Evolutionary conservation across 805 yeast genomes (phyloP).

Genomic region (Hanseniaspora occidentalis): DNA sequence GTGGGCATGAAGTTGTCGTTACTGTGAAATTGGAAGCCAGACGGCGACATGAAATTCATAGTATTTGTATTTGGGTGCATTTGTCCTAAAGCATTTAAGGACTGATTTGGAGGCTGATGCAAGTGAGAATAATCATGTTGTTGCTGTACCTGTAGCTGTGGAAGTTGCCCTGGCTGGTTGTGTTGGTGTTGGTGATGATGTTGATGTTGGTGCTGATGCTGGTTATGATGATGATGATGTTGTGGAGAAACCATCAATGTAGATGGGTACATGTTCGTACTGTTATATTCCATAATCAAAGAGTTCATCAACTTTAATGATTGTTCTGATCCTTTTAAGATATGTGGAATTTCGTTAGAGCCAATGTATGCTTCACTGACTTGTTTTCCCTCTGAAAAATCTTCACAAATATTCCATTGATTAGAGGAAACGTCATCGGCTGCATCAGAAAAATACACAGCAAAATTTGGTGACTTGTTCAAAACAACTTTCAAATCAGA

Average conservation of each 20-base stretch:
- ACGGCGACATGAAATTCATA: constrained; percentile 1
- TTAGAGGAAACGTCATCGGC: constrained; percentile 36
- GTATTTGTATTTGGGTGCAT: neutral
- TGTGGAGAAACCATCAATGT: constrained; percentile 1
- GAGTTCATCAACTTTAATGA: constrained; percentile 42
- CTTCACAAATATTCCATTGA: constrained; percentile 75
- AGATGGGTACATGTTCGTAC: constrained; percentile 12
- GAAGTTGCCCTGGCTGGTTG: neutral
- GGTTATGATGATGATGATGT: constrained; percentile 1
- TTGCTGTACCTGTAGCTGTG: constrained; percentile 1
- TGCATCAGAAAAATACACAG: constrained; percentile 57
- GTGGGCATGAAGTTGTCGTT: constrained; percentile 5
- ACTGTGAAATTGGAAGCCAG: constrained; percentile 1
- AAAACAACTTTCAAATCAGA: constrained; percentile 39
- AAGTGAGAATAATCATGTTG: constrained; percentile 3
- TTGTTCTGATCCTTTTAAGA: constrained; percentile 43
- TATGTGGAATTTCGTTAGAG: constrained; percentile 56
- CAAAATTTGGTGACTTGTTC: constrained; percentile 60
- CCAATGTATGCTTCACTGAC: constrained; percentile 55
- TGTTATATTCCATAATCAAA: constrained; percentile 35
- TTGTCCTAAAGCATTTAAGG: neutral
- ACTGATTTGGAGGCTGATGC: constrained; percentile 5
- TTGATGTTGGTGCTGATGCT: constrained; percentile 7
- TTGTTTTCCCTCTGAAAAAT: constrained; percentile 74
- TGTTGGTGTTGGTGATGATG: constrained; percentile 11